Evolutionary conservation across 2,329 filamentous ascomycete genomes (phyloP), one percentile per base, ranked within the genome.

Genomic region (Hirsutella rhossiliensis): DNA sequence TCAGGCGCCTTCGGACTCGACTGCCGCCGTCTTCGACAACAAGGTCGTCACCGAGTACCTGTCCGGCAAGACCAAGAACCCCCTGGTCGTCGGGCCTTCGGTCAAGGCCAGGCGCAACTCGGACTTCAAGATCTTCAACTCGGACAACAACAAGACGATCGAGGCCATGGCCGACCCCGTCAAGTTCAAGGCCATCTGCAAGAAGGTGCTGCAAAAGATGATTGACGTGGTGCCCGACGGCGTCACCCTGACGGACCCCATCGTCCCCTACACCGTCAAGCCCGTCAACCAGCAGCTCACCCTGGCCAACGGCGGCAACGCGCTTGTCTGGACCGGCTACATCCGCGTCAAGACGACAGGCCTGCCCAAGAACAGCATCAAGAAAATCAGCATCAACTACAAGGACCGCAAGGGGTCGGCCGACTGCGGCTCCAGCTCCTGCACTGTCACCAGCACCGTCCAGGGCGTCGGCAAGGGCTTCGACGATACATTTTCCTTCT

Each of bases 401-500:
- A 77, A 72, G 56, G 68, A 77, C 52, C 68, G 76, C 19, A 66
- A 57, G 38, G 76, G 76, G 6, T 65, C 64, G 2, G 59, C 60
- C 19, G 57, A 60, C n/a, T 74, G 72, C 45, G 66, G 69, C 23
- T 49, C 52, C 9, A 42, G 48, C 19, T 57, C 58, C 19, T 75
- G 72, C 47, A 62, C 63, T n/a, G 69, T 73, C 42, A 64, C 61
- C 2, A 62, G 70, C 17, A 64, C 58, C 4, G 48, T 66, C n/a
- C 65, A 66, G 38, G 76, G 75, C 3, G 62, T 67, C 20, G 67
- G 69, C 5, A 61, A 62, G 37, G 78, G 78, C 2, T 76, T 81
- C 43, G 78, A 82, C 53, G 76, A 82, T 47, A 72, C 62, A 9
- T 82, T 81, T 54, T 63, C 65, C 43, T 76, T 76, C 58, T 73